Conservation (phyloP, 2,329 filamentous ascomycete species). For the Cercospora zeina region DNA sequence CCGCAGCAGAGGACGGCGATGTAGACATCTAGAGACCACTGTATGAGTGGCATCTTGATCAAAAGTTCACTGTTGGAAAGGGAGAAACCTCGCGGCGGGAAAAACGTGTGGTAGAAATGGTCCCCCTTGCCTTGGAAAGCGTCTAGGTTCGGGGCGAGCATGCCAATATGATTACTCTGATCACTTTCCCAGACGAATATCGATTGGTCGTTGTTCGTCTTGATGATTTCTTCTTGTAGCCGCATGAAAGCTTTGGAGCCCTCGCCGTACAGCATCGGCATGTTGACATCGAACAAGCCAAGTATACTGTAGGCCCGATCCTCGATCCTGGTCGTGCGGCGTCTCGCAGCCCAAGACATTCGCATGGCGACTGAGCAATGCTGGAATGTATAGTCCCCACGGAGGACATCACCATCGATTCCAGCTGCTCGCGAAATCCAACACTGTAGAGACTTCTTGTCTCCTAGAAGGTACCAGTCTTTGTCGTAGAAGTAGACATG, state of each 20-base stretch:
- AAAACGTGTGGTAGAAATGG: not conserved
- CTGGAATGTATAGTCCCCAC: not conserved
- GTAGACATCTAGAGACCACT: not conserved
- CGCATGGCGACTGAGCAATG: not conserved
- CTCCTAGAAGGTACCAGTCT: not conserved
- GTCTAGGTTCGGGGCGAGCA: not conserved
- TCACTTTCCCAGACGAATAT: conserved; percentile 3
- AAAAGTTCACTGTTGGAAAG: not conserved
- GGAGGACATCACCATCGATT: not conserved
- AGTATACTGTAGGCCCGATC: conserved; percentile 5
- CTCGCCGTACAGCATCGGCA: conserved; percentile 8
- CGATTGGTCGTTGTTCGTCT: not conserved
- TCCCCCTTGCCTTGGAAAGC: not conserved
- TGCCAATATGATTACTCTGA: not conserved
- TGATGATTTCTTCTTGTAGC: not conserved
- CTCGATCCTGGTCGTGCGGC: not conserved
- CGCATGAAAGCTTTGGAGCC: not conserved
- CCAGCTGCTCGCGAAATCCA: not conserved
- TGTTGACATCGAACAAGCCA: not conserved
- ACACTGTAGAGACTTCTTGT: not conserved
- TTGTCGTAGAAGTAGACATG: not conserved
- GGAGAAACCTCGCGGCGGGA: not conserved
- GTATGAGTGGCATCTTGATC: conserved; percentile 6
- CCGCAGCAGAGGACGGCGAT: not conserved
- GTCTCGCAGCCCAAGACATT: not conserved